Base-by-base conservation (phyloP, 495 filamentous ascomycete genomes). In the Cercophora newfieldiana region DNA sequence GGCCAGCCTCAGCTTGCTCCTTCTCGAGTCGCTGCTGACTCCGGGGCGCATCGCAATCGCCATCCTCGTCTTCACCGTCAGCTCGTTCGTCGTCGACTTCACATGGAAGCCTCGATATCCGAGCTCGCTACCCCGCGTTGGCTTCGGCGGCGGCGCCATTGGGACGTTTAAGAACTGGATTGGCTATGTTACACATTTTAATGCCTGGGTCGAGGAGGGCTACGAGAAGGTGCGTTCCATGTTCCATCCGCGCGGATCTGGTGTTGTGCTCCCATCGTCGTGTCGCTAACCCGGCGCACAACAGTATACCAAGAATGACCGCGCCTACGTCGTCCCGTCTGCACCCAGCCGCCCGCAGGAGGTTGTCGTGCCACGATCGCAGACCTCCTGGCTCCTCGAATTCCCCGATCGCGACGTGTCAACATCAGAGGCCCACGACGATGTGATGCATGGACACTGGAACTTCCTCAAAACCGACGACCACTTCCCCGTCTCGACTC, bases 351-450 rank as follows among this genome's bases (percentile, higher is more conserved):
- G 71, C 2, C 72, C 75, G 1, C 53, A 65, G n/a, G 74, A 79
- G 54, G 73, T 79, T 22, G 75, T 79, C 30, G 63, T 79, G 0
- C 75, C 77, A 8, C 72, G 65, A 7, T 69, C 72, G 6, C 77
- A 79, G 56, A 68, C 71, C 1, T 59, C 68, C 5, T 79, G 77
- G 77, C 68, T 79, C 61, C 71, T 79, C 61, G 75, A 79, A 55
- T 71, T 66, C 37, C 75, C 77, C 44, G 77, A 79, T 61, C 69
- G 68, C 47, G 61, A 74, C 0, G 61, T 77, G 16, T 76, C 71
- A 5, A 65, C 75, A 0, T 62, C 71, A 50, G 69, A 74, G 29
- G 69, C 77, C 3, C 77, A 79, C 65, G 61, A 62, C 8, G 72
- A 73, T n/a, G 7, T 72, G 22, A 63, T 79, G 7, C 69, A 74